phyloP scores from a whole-genome alignment of 2,329 filamentous ascomycete genomes.

The Aotearoamyces nothofagi region DNA sequence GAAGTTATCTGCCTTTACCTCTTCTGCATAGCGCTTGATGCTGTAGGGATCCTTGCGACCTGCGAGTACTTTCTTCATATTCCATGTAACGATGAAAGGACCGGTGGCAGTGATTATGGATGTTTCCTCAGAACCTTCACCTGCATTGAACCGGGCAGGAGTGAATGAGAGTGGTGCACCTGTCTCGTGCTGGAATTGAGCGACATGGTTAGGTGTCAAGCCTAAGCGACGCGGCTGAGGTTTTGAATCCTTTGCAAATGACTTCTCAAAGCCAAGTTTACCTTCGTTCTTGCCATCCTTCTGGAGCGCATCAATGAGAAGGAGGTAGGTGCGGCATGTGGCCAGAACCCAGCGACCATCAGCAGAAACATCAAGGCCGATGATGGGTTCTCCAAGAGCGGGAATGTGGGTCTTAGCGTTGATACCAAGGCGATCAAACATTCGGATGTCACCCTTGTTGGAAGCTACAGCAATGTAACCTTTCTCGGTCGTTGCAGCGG shows the following conservation, averaged over 20 bases:
- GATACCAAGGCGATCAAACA: slow-evolving; percentile 92
- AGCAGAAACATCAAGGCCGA: slow-evolving; percentile 87
- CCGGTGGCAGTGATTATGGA: slow-evolving; percentile 95
- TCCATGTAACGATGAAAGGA: slow-evolving; percentile 95
- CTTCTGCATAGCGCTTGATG: slow-evolving; percentile 91
- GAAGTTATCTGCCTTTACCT: slow-evolving; percentile 98
- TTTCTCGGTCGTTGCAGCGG: slow-evolving; percentile 86
- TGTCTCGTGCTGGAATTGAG: slow-evolving; percentile 95
- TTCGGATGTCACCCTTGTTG: slow-evolving; percentile 92
- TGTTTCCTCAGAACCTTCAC: slow-evolving; percentile 66
- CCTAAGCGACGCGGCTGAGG: slow-evolving; percentile 84
- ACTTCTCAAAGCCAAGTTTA: slow-evolving; percentile 92
- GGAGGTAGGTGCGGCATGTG: slow-evolving; percentile 85
- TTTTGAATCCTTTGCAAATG: slow-evolving; percentile 85
- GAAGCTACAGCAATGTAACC: slow-evolving; percentile 94
- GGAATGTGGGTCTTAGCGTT: slow-evolving; percentile 96
- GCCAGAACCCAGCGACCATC: slow-evolving; percentile 93
- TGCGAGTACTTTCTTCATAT: slow-evolving; percentile 71
- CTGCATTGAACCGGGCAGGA: slow-evolving; percentile 84
- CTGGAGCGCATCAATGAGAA: slow-evolving; percentile 84
- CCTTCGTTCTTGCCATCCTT: slow-evolving; percentile 92
- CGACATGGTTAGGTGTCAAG: slow-evolving; percentile 80
- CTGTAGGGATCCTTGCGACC: slow-evolving; percentile 79
- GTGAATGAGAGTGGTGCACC: slow-evolving; percentile 78
- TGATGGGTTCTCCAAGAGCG: slow-evolving; percentile 85